A percentile compares a stretch with the other conserved stretches of the same genome.
phyloP scores from a whole-genome alignment of 2,329 filamentous ascomycete genomes.

The Aspergillus sojae region DNA sequence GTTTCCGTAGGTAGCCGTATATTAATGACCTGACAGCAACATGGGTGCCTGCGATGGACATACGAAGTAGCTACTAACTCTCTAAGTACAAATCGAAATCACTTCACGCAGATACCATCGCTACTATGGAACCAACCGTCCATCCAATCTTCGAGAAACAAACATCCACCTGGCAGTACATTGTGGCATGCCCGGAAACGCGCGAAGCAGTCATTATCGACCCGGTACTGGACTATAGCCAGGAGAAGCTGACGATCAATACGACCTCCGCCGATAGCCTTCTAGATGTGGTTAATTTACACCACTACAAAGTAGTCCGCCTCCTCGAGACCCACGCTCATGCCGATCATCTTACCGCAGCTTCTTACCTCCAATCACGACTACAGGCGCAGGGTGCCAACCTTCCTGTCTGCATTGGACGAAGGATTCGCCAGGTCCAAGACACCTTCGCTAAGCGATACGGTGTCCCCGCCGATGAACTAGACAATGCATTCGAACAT shows the following conservation, averaged over 20 bases:
- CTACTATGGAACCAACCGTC: conserved; percentile 36
- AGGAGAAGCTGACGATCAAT: conserved; percentile 41
- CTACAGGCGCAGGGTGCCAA: conserved; percentile 38
- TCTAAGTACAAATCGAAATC: background rate
- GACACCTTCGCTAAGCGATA: conserved; percentile 54
- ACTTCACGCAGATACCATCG: background rate
- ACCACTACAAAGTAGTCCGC: conserved; percentile 50
- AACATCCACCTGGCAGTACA: conserved; percentile 62
- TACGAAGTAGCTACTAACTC: background rate
- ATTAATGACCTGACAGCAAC: background rate
- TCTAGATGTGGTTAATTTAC: conserved; percentile 44
- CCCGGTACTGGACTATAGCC: conserved; percentile 60
- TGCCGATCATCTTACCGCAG: conserved; percentile 62
- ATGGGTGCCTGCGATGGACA: background rate
- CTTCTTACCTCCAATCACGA: conserved; percentile 56
- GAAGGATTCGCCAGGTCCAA: conserved; percentile 57
- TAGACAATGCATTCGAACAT: conserved; percentile 53
- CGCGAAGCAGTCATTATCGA: conserved; percentile 59
- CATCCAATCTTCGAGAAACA: conserved; percentile 44
- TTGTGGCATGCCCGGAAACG: conserved; percentile 57
- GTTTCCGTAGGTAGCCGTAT: background rate
- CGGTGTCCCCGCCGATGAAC: conserved; percentile 48
- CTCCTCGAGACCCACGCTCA: conserved; percentile 66
- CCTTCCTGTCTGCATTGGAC: conserved; percentile 58
- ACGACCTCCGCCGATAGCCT: conserved; percentile 57